phyloP scores from a whole-genome alignment of 2,329 filamentous ascomycete genomes.

The Pyrenochaeta sp. region DNA sequence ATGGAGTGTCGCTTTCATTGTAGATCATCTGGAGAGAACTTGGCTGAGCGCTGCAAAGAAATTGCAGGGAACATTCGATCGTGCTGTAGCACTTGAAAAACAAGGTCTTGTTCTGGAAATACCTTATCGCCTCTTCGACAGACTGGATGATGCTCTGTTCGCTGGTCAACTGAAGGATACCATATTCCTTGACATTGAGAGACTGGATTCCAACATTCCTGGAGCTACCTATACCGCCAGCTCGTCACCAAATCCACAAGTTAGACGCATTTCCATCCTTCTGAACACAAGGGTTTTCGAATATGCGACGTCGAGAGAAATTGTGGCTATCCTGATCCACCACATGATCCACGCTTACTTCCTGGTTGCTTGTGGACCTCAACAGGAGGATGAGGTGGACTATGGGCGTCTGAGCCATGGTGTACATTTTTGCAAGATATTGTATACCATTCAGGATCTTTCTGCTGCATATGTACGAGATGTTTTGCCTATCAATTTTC shows the following conservation, averaged over 20 bases:
- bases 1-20: slow-evolving; percentile 51
- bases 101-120: slow-evolving; percentile 28
- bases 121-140: slow-evolving; percentile 47
- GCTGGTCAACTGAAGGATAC: slow-evolving; percentile 46
- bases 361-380: slow-evolving; percentile 50
- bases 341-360: slow-evolving; percentile 58
- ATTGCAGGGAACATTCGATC: slow-evolving; percentile 24
- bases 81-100: slow-evolving; percentile 17
- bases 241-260: slow-evolving; percentile 25
- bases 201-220: slow-evolving; percentile 33
- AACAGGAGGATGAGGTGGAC: slow-evolving; percentile 36
- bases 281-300: slow-evolving; percentile 33
- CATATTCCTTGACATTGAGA: slow-evolving; percentile 44
- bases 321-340: slow-evolving; percentile 50
- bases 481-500: slow-evolving; percentile 45
- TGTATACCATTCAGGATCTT: slow-evolving; percentile 48
- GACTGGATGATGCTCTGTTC: slow-evolving; percentile 48
- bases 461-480: slow-evolving; percentile 30
- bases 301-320: slow-evolving; percentile 37
- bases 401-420: slow-evolving; percentile 50
- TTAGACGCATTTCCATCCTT: slow-evolving; percentile 48
- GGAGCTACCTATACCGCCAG: slow-evolving; percentile 48
- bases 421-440: slow-evolving; percentile 51
- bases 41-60: slow-evolving; percentile 23
- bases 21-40: slow-evolving; percentile 37